Evolutionary conservation across 768 basidiomycete genomes (phyloP), one percentile per base, ranked within the genome.

Genomic region (Amanita thiersii): DNA sequence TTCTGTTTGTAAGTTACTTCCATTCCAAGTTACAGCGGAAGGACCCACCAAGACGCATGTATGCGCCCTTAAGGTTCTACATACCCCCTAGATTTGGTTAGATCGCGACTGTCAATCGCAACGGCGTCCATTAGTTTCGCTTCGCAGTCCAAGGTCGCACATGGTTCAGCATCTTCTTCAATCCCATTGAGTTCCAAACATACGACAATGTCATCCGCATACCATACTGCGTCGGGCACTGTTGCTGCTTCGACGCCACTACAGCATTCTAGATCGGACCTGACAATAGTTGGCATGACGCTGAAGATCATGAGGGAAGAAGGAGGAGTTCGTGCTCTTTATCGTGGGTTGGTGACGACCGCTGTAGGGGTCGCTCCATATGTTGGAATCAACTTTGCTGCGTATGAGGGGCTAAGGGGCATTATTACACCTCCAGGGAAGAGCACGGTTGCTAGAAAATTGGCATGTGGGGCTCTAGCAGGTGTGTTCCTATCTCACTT

Each of bases 51-150:
- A n/a, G n/a, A n/a, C n/a, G n/a, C n/a, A n/a, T n/a, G n/a, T n/a
- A n/a, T n/a, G n/a, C n/a, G n/a, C n/a, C n/a, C n/a, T n/a, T n/a
- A n/a, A 88, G 86, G 81, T 50, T 72, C 86, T 35, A 91, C 88
- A 63, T 89, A 92, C 65, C 94, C 94, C 6, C 65, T 98, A 48
- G 94, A 99, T 59, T 81, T 99, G 37, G 86, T 98, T 21, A 77
- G 94, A 32, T 86, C 90, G 18, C 77, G 94, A 25, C 66, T 99
- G 44, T 93, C 89, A 14, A 94, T 98, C 55, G 90, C 89, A 14
- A 91, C 90, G 3, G 86, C 90, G n/a, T 85, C 84, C 20, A 47
- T 60, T 20, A 54, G 47, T 30, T 43, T 65, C 20, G 50, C 50
- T 15, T 45, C 65, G 25, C 39, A 45, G 25, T 45, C 56, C 21